phyloP scores from a whole-genome alignment of 129 eudicot genomes.

The Flaveria bidentis region DNA sequence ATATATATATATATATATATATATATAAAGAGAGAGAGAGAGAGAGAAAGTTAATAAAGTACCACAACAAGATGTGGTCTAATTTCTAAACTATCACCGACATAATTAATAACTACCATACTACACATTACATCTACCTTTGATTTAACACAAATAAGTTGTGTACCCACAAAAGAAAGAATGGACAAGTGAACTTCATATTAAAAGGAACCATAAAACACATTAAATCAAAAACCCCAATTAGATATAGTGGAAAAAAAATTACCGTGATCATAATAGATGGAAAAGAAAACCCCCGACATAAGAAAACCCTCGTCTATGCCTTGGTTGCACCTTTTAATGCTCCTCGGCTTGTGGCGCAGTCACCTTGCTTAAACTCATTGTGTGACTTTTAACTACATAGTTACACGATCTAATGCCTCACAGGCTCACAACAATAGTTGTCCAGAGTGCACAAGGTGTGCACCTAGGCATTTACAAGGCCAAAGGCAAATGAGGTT shows the following conservation, averaged over 20 bases:
- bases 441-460: neutral
- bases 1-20: neutral
- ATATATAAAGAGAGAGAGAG: neutral
- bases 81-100: neutral
- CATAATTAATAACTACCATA: neutral
- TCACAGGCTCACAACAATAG: neutral
- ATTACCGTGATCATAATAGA: neutral
- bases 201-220: neutral
- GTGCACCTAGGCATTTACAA: neutral
- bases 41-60: neutral
- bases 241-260: neutral
- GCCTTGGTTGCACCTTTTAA: neutral
- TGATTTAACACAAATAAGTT: neutral
- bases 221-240: no score
- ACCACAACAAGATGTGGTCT: neutral
- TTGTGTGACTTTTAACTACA: neutral
- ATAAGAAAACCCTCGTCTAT: no score
- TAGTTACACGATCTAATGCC: neutral
- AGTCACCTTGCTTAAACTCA: neutral
- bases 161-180: neutral
- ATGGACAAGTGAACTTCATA: neutral
- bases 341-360: neutral
- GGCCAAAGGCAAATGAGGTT: neutral
- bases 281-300: neutral
- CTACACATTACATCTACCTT: neutral